Percentiles rank a stretch among this genome's conserved stretches.
Evolutionary conservation across 768 basidiomycete species (phyloP).

Genomic region (Phallus indusiatus): DNA sequence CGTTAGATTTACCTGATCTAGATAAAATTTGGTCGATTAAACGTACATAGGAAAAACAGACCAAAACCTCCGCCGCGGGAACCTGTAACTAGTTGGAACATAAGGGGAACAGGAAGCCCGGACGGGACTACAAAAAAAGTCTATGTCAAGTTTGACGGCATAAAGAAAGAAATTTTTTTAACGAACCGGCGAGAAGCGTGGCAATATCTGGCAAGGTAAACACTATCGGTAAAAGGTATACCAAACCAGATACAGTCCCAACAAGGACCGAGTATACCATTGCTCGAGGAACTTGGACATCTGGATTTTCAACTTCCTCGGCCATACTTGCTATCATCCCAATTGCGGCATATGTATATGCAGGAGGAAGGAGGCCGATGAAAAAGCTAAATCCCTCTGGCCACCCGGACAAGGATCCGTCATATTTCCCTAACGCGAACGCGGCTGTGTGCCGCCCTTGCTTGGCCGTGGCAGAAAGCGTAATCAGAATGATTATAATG

Average conservation of each 20-base stretch:
- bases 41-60: conserved; percentile 24
- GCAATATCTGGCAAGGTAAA: conserved; percentile 55
- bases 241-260: conserved; percentile 38
- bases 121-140: conserved; percentile 34
- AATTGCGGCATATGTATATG: conserved; percentile 49
- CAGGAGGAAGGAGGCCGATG: conserved; percentile 35
- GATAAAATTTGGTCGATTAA: too few species aligned
- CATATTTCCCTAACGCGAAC: conserved; percentile 50
- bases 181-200: conserved; percentile 41
- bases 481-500: conserved; percentile 42
- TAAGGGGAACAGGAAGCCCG: conserved; percentile 54
- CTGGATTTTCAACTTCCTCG: conserved; percentile 55
- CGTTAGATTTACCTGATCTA: conserved; percentile 3
- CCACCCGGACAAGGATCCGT: conserved; percentile 59
- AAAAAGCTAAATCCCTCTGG: conserved; percentile 61
- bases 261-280: conserved; percentile 47
- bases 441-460: conserved; percentile 42
- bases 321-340: conserved; percentile 65
- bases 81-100: conserved; percentile 56
- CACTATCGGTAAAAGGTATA: conserved; percentile 52
- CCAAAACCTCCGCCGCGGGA: conserved; percentile 54
- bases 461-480: conserved; percentile 47
- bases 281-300: conserved; percentile 43
- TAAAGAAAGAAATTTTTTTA: not conserved
- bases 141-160: not conserved